Evolutionary conservation across 2,329 filamentous ascomycete species (phyloP), one percentile per base, ranked within the genome.

Genomic region (Fulvia fulva): DNA sequence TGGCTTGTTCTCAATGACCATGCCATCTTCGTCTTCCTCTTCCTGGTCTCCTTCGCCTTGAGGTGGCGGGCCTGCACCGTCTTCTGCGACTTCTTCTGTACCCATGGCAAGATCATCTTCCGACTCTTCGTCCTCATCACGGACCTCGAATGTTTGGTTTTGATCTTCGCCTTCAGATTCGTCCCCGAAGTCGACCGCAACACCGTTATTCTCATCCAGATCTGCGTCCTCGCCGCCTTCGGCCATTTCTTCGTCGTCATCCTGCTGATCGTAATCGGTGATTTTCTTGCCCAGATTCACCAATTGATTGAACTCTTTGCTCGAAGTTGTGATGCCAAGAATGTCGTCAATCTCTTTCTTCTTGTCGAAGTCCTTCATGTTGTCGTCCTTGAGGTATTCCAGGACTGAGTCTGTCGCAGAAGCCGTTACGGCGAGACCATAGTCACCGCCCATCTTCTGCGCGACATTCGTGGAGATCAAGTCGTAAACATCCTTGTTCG

Each of bases 271-370:
- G 75, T 97, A 99, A 74, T 99, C 94, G 51, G 94, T 99, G 63
- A 99, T 96, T 77, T 99, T 99, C 80, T 99, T 99, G 64, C 92
- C 91, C 45, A 99, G 79, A 71, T 97, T 99, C 56, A 97, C 87
- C 65, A 99, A 78, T 77, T 97, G 93, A 71, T 97, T 97, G 78
- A 97, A 99, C 73, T 96, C 88, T 72, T 97, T 96, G 1, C 90
- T 84, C 51, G 82, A 87, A 79, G 97, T 84, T 0, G 86, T 86
- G 34, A 83, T 83, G n/a, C 93, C 94, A 44, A 99, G 76, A 59
- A 97, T 86, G 64, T 97, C 94, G 68, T 99, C 94, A 45, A 97
- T 86, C 73, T 97, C 91, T 76, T 92, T 96, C 80, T 99, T 99
- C 80, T 95, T 97, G 73, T 99, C 94, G 60, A 96, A 90, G 72